A percentile compares a stretch with the other conserved stretches of the same genome.
phyloP scores from a whole-genome alignment of 257 asterid species.

The Henckelia pumila region DNA sequence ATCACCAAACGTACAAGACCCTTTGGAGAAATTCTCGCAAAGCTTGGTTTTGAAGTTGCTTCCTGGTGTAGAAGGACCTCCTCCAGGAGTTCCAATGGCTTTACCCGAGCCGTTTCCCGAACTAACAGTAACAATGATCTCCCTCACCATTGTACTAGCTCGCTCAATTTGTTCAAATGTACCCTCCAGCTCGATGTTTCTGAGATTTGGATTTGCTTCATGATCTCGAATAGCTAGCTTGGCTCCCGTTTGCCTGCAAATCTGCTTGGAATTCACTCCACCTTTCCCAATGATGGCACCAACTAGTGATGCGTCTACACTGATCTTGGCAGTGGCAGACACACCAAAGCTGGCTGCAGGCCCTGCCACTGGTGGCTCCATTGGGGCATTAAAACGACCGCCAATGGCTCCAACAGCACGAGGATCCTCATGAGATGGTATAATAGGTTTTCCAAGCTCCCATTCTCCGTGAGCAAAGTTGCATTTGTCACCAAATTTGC shows the following conservation, averaged over 20 bases:
- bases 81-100: slow-evolving; percentile 36
- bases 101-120: slow-evolving; percentile 39
- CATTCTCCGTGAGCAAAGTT: slow-evolving; percentile 93
- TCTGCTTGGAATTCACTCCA: slow-evolving; percentile 90
- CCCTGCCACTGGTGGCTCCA: slow-evolving; percentile 47
- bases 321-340: slow-evolving; percentile 77
- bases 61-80: slow-evolving; percentile 45
- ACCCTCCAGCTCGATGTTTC: slow-evolving; percentile 89
- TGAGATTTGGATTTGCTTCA: slow-evolving; percentile 62
- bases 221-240: slow-evolving; percentile 74
- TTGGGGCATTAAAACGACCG: slow-evolving; percentile 42
- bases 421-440: slow-evolving; percentile 55
- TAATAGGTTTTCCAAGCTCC: slow-evolving; percentile 68
- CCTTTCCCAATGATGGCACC: slow-evolving; percentile 94
- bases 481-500: slow-evolving; percentile 89
- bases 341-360: slow-evolving; percentile 71
- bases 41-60: slow-evolving; percentile 76
- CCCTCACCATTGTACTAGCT: slow-evolving; percentile 78
- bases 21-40: slow-evolving; percentile 74
- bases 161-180: slow-evolving; percentile 70
- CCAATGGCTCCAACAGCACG: slow-evolving; percentile 42
- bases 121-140: slow-evolving; percentile 56
- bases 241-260: slow-evolving; percentile 77
- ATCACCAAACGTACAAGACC: slow-evolving; percentile 89
- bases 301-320: slow-evolving; percentile 75